Conservation (phyloP, 495 filamentous ascomycete genomes). For the Aeminium ludgeri region DNA sequence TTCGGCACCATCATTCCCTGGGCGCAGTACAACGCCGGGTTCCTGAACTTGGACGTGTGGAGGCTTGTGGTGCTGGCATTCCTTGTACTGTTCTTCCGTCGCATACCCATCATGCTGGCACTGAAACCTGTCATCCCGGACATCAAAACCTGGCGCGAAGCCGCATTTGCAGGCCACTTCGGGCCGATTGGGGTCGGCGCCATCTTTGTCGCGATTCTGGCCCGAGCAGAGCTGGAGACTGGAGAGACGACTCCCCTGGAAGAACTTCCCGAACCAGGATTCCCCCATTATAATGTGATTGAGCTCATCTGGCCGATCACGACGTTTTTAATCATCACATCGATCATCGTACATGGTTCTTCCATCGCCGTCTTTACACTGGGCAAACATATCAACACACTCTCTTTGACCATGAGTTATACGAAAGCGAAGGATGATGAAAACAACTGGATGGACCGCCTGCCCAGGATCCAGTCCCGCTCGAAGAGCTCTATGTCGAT, state of each 20-base stretch:
- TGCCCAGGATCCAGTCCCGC: constrained; percentile 75
- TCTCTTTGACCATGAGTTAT: constrained; percentile 90
- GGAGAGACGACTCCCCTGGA: constrained; percentile 46
- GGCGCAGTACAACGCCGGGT: constrained; percentile 60
- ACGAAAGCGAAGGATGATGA: constrained; percentile 79
- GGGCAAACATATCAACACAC: constrained; percentile 94
- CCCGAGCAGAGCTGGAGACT: constrained; percentile 71
- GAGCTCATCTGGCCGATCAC: constrained; percentile 90
- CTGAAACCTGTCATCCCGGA: constrained; percentile 91
- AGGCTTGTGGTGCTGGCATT: constrained; percentile 74
- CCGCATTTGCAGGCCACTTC: constrained; percentile 94
- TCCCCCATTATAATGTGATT: constrained; percentile 50
- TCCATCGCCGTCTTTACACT: constrained; percentile 97
- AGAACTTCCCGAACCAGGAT: constrained; percentile 35
- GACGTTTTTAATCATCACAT: constrained; percentile 82
- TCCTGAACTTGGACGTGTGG: constrained; percentile 67
- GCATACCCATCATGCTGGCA: constrained; percentile 87
- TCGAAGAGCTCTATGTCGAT: constrained; percentile 72
- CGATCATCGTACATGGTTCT: constrained; percentile 91
- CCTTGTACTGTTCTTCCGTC: constrained; percentile 86
- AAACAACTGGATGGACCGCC: constrained; percentile 81
- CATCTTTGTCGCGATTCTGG: constrained; percentile 86
- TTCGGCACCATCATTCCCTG: constrained; percentile 95
- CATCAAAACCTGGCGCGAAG: constrained; percentile 96
- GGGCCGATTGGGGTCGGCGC: constrained; percentile 96